Conservation (phyloP, 2,329 filamentous ascomycete genomes). For the Pestalotiopsis sp. region DNA sequence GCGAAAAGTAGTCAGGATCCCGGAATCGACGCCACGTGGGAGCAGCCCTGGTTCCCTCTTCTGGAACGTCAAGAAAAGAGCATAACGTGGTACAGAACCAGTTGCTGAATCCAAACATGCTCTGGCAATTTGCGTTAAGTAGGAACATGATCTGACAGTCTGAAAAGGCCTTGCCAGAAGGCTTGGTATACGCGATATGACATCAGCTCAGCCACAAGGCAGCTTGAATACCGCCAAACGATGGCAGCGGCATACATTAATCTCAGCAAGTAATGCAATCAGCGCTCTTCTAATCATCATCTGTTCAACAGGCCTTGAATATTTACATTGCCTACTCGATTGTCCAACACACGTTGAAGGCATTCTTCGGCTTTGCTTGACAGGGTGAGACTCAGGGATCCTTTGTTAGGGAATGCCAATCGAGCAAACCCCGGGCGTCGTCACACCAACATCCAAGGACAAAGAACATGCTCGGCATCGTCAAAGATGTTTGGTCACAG, state of each 20-base stretch:
- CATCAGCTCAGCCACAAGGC: not conserved
- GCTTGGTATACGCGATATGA: not conserved
- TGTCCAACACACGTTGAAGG: too few relatives aligned
- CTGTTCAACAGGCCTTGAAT: not conserved
- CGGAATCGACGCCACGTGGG: too few relatives aligned
- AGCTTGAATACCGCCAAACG: not conserved
- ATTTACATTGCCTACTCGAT: not conserved
- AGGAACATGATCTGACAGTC: not conserved
- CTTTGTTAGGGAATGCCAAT: not conserved
- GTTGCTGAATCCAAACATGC: too few relatives aligned
- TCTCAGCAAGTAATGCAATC: not conserved
- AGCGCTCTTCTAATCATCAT: not conserved
- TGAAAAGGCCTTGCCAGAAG: not conserved
- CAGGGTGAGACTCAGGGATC: not conserved
- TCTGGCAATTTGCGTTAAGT: too few relatives aligned
- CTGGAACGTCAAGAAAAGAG: too few relatives aligned
- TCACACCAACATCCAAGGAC: too few relatives aligned
- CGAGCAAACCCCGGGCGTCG: too few relatives aligned
- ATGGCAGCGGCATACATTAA: not conserved
- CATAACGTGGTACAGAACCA: too few relatives aligned
- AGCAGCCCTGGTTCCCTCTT: too few relatives aligned
- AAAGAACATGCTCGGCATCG: too few relatives aligned
- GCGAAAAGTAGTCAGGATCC: too few relatives aligned
- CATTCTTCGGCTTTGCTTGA: not conserved
- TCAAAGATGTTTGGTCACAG: too few relatives aligned